phyloP scores from a whole-genome alignment of 257 asterid species.

The Capsicum baccatum region DNA sequence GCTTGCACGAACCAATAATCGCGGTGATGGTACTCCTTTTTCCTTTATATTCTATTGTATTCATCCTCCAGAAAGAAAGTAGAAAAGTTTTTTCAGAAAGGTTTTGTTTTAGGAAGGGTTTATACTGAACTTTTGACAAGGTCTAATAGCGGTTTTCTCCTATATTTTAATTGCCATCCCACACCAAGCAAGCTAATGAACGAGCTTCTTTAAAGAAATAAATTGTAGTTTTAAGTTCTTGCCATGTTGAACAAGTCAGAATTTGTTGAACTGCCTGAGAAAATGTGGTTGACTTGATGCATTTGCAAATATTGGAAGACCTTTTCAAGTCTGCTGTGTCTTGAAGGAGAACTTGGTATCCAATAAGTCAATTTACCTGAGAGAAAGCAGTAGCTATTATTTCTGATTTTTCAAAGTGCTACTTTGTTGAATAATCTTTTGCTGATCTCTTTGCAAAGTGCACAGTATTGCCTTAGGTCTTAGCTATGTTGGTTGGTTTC shows the following conservation, averaged over 20 bases:
- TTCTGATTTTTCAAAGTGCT: neutral
- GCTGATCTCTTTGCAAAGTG: neutral
- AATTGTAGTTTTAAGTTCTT: neutral
- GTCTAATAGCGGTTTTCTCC: neutral
- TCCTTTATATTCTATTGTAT: neutral
- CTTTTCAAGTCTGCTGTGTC: neutral
- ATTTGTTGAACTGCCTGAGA: slow-evolving; percentile 3
- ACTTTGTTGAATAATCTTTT: neutral
- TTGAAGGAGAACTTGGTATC: neutral
- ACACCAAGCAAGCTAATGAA: neutral
- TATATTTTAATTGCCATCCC: neutral
- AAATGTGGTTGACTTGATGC: neutral
- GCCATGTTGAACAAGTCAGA: neutral
- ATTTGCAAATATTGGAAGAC: neutral
- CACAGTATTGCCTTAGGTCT: neutral
- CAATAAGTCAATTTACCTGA: neutral
- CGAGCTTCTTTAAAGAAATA: neutral
- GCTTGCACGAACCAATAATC: slow-evolving; percentile 94
- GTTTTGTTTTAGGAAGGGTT: neutral
- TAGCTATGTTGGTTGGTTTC: neutral
- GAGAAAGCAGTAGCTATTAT: neutral
- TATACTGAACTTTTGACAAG: neutral
- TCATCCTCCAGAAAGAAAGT: neutral
- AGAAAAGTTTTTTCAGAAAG: neutral
- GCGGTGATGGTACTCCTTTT: slow-evolving; percentile 86